Conservation (phyloP, 345 rosid species). For the Eucalyptus erythrocorys region DNA sequence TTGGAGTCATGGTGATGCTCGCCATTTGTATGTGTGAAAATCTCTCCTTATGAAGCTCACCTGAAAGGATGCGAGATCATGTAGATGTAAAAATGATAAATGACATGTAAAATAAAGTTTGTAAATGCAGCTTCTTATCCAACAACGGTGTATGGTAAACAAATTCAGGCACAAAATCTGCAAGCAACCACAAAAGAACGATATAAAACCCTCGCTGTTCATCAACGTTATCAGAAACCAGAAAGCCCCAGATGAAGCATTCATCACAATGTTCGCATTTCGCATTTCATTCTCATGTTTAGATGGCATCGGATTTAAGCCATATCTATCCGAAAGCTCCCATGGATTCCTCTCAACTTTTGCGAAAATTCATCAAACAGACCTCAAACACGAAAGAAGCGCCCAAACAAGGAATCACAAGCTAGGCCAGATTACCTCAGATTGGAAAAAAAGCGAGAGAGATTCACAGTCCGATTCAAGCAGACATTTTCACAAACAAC, state of each 20-base stretch:
- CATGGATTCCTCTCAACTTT: neutral
- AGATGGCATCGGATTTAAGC: neutral
- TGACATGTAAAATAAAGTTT: neutral
- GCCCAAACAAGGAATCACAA: neutral
- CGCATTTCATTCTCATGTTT: neutral
- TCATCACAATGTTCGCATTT: neutral
- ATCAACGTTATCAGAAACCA: neutral
- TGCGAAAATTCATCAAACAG: neutral
- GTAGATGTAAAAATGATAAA: neutral
- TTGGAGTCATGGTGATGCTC: neutral
- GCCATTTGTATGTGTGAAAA: neutral
- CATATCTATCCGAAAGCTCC: neutral
- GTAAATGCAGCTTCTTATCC: neutral
- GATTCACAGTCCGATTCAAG: neutral
- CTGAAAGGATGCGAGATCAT: neutral
- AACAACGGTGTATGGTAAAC: neutral
- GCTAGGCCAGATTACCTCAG: neutral
- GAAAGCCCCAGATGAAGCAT: neutral
- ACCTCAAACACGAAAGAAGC: neutral
- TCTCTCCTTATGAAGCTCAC: neutral
- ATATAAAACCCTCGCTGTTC: neutral
- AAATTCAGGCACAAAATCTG: neutral
- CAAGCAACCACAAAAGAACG: neutral
- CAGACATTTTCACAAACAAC: neutral
- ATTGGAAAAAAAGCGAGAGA: neutral